Base-by-base conservation (phyloP, 345 rosid genomes). In the Gossypium arboreum region DNA sequence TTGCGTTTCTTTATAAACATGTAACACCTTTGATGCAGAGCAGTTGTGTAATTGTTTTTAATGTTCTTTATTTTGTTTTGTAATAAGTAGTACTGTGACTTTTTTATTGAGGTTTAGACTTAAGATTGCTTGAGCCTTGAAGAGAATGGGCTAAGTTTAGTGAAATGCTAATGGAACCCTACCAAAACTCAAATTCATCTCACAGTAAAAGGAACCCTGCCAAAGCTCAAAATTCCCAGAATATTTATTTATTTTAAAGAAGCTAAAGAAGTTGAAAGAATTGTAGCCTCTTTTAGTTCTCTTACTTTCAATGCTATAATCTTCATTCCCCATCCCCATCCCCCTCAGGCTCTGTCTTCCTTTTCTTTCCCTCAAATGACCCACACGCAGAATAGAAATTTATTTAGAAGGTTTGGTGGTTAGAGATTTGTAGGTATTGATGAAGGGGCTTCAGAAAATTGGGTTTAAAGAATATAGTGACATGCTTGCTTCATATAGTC, bases 401-500 rank as follows among this genome's bases (percentile, higher is more conserved):
- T 13, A 41, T 60, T 48, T 48, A 48, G 13, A 48, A 48, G 16
- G 41, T 34, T 34, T 34, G 41, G 41, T 34, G 7, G 41, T 4
- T 34, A 4, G 7, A 34, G 41, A 34, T 34, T 61, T 61, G 11
- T 61, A 27, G 65, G 18, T 27, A 13, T 27, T 0, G 16, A 17
- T 39, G 68, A 39, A 62, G 68, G 68, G 22, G 47, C 11, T 61
- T 61, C 66, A 61, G 34, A 62, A 34, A 15, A 16, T 34, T 16
- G 67, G 47, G 20, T 62, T 16, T 29, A 16, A 34, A 61, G 12
- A 58, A 12, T 12, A 61, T 7, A 2, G 8, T 62, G 34, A 20
- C 54, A 66, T 44, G 71, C n/a, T n/a, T 64, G 69, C 27, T 66
- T 66, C 52, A 5, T 44, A 17, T 45, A 18, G 20, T 62, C 70